Evolutionary conservation across 2,329 filamentous ascomycete species (phyloP).

Genomic region (Sodiomyces alkalinus): DNA sequence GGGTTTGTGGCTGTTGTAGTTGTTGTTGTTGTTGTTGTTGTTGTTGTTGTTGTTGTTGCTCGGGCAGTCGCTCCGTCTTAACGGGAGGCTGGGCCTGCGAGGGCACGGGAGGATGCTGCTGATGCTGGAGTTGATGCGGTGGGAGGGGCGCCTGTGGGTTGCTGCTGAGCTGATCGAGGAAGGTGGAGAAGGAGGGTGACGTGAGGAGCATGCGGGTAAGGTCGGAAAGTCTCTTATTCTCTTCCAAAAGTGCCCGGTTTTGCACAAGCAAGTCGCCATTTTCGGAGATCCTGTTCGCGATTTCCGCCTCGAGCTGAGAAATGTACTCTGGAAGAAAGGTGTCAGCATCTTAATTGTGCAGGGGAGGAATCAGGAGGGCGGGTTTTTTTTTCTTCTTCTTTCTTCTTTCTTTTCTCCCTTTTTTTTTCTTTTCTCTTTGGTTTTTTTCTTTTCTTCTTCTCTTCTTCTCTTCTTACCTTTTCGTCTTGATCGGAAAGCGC

Average conservation of each 20-base stretch:
- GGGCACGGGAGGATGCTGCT: slow-evolving; percentile 1
- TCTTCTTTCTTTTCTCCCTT: too few species aligned
- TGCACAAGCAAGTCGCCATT: slow-evolving; percentile 64
- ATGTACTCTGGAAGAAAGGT: slow-evolving; percentile 66
- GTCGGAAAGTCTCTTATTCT: slow-evolving; percentile 68
- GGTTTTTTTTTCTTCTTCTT: too few species aligned
- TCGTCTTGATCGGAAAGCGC: slow-evolving; percentile 91
- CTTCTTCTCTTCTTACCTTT: slow-evolving; percentile 75
- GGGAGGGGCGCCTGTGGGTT: slow-evolving; percentile 34
- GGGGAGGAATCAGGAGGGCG: too few species aligned
- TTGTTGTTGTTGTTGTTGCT: too few species aligned
- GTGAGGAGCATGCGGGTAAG: slow-evolving; percentile 69
- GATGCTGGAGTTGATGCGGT: slow-evolving; percentile 4
- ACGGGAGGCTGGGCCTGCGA: background rate
- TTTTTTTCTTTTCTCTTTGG: too few species aligned
- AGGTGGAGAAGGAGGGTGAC: slow-evolving; percentile 70
- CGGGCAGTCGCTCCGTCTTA: slow-evolving; percentile 1
- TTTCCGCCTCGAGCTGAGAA: slow-evolving; percentile 78
- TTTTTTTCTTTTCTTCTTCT: too few species aligned
- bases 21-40: slow-evolving; percentile 15
- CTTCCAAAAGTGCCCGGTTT: slow-evolving; percentile 69
- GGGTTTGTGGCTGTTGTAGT: slow-evolving; percentile 28
- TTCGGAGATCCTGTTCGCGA: slow-evolving; percentile 71
- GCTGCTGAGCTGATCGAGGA: slow-evolving; percentile 54
- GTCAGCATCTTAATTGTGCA: background rate